Percentiles rank a stretch among this genome's conserved stretches.
phyloP scores from a whole-genome alignment of 192 early-diverging fungal genomes.

The Coemansia sp. region DNA sequence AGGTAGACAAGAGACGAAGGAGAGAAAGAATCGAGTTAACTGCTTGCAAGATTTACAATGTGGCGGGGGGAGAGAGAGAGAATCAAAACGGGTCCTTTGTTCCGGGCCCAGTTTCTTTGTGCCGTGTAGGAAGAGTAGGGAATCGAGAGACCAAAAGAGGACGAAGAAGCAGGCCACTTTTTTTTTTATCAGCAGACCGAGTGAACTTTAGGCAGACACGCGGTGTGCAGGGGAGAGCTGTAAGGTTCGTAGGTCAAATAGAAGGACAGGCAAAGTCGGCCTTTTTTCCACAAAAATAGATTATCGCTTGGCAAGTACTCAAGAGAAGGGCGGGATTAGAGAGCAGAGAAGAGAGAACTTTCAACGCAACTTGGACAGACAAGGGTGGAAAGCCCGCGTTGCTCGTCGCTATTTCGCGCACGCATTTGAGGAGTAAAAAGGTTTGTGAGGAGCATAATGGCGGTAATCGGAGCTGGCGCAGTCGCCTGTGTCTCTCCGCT shows the following conservation, averaged over 20 bases:
- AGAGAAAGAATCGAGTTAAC: not conserved
- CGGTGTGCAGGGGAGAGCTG: not conserved
- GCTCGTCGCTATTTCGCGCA: not conserved
- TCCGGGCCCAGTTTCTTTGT: not conserved
- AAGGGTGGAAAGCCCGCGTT: not conserved
- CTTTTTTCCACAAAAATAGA: not conserved
- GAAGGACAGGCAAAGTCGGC: not conserved
- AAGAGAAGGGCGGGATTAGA: not conserved
- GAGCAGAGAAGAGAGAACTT: not conserved
- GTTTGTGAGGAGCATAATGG: constrained; percentile 1
- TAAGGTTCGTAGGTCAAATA: not conserved
- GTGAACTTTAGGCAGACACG: not conserved
- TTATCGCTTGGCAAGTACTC: not conserved
- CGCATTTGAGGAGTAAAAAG: not conserved
- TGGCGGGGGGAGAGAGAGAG: not conserved
- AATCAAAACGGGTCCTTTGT: constrained; percentile 5
- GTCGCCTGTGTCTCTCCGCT: constrained; percentile 4
- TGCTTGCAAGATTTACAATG: not conserved
- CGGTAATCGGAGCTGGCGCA: not conserved
- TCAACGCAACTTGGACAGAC: not conserved
- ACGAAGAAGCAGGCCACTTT: not conserved
- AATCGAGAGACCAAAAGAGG: not conserved
- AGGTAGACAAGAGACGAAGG: not conserved
- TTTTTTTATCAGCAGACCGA: not conserved
- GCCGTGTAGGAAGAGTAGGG: not conserved